These are phyloP conservation scores for Chlorella sp. DNA, from an alignment of 139 green algal genomes.

Conservation along the genomic window DNA sequence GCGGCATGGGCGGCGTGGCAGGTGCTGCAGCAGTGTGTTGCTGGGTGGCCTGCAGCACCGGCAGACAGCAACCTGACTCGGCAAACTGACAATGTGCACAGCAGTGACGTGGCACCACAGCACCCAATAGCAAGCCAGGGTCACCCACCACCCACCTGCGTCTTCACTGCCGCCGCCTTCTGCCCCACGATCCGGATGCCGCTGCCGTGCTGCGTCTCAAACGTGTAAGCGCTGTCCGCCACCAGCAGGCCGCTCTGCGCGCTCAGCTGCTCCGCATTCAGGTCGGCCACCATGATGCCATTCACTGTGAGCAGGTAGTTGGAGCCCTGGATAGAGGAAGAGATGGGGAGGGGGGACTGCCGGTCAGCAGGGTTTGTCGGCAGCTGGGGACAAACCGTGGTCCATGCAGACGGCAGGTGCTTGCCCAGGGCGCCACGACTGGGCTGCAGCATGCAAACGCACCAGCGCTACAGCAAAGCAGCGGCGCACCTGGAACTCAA, in stretches of 20 bases:
- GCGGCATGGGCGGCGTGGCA: no score
- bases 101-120: no score
- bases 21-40: no score
- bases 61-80: no score
- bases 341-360: not conserved
- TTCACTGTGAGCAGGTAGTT: conserved; percentile 83
- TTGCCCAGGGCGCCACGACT: no score
- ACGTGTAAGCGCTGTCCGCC: conserved; percentile 71
- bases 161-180: conserved; percentile 52
- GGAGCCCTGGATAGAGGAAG: conserved; percentile 40
- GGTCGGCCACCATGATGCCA: conserved; percentile 46
- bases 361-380: no score
- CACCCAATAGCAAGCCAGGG: no score
- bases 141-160: conserved; percentile 20
- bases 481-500: conserved; percentile 76
- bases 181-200: conserved; percentile 85
- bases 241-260: conserved; percentile 59
- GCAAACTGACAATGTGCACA: no score
- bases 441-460: no score
- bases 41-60: no score
- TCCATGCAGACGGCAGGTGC: no score
- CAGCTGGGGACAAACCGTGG: no score
- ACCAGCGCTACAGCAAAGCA: not conserved
- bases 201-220: conserved; percentile 46
- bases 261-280: conserved; percentile 28